Conservation (phyloP, 2,329 filamentous ascomycete genomes). For the Aureobasidium sp. region DNA sequence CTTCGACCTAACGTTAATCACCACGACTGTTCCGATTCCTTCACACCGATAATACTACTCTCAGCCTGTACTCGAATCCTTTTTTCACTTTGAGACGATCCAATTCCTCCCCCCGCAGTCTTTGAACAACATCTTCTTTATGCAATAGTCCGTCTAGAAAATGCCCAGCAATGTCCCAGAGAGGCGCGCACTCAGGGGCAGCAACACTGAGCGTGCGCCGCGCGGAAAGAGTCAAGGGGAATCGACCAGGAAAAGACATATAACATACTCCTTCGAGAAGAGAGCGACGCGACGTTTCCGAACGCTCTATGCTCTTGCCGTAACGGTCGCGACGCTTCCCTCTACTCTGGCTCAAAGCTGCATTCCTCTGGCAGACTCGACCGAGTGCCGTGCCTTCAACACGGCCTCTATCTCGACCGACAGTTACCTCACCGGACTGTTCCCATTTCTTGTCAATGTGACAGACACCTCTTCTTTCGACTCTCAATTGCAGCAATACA, state of each 20-base stretch:
- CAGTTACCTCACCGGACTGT: conserved; percentile 50
- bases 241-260: neutral
- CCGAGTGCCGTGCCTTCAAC: conserved; percentile 64
- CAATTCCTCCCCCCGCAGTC: conserved; percentile 13
- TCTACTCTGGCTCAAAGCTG: conserved; percentile 43
- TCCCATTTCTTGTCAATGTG: conserved; percentile 78
- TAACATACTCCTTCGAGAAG: neutral
- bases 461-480: conserved; percentile 73
- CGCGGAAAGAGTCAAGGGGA: neutral
- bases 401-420: conserved; percentile 64
- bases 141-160: conserved; percentile 12
- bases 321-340: conserved; percentile 16
- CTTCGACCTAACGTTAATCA: conserved; percentile 7
- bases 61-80: neutral
- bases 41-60: conserved; percentile 3
- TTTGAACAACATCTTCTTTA: conserved; percentile 14
- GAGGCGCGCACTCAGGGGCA: neutral
- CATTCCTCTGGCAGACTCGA: conserved; percentile 65
- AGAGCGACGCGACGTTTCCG: neutral
- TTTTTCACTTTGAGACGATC: neutral
- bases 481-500: conserved; percentile 61
- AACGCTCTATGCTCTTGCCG: neutral
- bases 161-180: conserved; percentile 1
- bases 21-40: neutral
- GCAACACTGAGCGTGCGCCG: neutral